Evolutionary conservation across 2,329 filamentous ascomycete species (phyloP).

Genomic region (Teratosphaeriaceae sp.): DNA sequence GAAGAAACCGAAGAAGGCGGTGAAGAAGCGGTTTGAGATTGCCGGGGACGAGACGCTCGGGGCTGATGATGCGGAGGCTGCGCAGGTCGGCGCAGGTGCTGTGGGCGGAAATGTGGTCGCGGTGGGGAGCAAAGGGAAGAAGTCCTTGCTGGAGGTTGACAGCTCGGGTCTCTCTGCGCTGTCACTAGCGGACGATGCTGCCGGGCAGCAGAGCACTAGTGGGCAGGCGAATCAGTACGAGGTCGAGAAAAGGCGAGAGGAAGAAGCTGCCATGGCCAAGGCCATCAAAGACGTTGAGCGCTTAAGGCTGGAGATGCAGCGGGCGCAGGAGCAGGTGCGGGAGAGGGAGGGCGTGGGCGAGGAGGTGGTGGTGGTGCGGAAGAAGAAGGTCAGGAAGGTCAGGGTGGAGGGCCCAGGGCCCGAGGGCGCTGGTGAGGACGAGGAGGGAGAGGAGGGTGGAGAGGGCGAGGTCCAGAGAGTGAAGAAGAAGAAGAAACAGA

Average conservation of each 20-base stretch:
- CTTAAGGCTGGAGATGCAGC: slow-evolving; percentile 81
- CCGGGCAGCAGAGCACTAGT: slow-evolving; percentile 10
- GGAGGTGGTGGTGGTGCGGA: slow-evolving; percentile 56
- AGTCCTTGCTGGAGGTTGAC: slow-evolving; percentile 73
- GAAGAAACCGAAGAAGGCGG: slow-evolving; percentile 20
- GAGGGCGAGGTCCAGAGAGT: slow-evolving; percentile 15
- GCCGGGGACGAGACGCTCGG: slow-evolving; percentile 41
- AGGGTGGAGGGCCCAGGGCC: slow-evolving; percentile 21
- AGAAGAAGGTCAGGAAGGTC: slow-evolving; percentile 41
- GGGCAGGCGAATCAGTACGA: slow-evolving; percentile 39
- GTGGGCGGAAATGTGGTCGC: slow-evolving; percentile 20
- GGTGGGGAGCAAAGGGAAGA: slow-evolving; percentile 45
- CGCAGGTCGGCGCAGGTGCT: slow-evolving; percentile 7
- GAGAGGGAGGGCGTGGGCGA: slow-evolving; percentile 62
- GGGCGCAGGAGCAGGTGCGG: slow-evolving; percentile 68
- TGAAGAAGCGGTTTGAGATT: slow-evolving; percentile 38
- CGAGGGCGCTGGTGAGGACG: too few species aligned
- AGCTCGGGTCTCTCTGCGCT: slow-evolving; percentile 73
- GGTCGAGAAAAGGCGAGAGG: slow-evolving; percentile 61
- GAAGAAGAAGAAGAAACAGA: slow-evolving; percentile 40
- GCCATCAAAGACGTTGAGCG: slow-evolving; percentile 86
- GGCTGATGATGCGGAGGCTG: slow-evolving; percentile 21
- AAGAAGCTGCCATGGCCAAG: slow-evolving; percentile 81
- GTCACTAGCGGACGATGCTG: slow-evolving; percentile 53
- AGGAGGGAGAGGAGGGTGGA: slow-evolving; percentile 9